Conservation (phyloP, 169 alveolate species). For the Blepharisma undulans region DNA sequence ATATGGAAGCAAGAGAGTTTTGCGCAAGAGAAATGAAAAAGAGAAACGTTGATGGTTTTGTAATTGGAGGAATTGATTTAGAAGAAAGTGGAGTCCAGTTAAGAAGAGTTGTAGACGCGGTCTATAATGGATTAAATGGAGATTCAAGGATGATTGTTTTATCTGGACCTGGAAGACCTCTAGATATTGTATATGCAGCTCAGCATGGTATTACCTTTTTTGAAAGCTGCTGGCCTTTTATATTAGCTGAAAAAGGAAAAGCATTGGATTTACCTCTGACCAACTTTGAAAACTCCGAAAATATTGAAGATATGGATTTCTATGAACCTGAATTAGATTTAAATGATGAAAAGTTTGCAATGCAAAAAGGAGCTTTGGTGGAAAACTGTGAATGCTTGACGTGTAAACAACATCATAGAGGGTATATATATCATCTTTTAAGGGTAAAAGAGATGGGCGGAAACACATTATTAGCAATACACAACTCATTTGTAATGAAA, state of each 20-base stretch:
- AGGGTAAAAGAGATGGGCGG: slow-evolving; percentile 23
- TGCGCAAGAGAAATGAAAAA: slow-evolving; percentile 20
- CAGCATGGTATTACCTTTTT: slow-evolving; percentile 21
- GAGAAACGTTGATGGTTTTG: slow-evolving; percentile 20
- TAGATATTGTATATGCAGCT: slow-evolving; percentile 29
- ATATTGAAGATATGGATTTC: neutral
- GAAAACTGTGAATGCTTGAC: slow-evolving; percentile 5
- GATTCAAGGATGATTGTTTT: neutral
- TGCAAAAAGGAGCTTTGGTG: slow-evolving; percentile 11
- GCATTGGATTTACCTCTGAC: neutral
- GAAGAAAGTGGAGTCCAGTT: slow-evolving; percentile 21
- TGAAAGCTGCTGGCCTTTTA: slow-evolving; percentile 34
- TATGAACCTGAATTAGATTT: neutral
- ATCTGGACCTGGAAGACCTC: slow-evolving; percentile 31
- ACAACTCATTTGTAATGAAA: neutral
- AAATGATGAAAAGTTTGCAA: neutral
- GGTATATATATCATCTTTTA: slow-evolving; percentile 19
- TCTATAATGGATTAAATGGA: neutral
- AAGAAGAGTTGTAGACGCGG: neutral
- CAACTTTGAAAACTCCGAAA: neutral
- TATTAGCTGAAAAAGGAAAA: neutral
- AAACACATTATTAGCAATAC: neutral
- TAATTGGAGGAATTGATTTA: slow-evolving; percentile 7
- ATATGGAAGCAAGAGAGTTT: neutral
- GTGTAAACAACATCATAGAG: slow-evolving; percentile 9